Percentiles rank a stretch among this genome's conserved stretches.
Evolutionary conservation across 768 basidiomycete species (phyloP).

Genomic region (Guyanaporus albipodus): DNA sequence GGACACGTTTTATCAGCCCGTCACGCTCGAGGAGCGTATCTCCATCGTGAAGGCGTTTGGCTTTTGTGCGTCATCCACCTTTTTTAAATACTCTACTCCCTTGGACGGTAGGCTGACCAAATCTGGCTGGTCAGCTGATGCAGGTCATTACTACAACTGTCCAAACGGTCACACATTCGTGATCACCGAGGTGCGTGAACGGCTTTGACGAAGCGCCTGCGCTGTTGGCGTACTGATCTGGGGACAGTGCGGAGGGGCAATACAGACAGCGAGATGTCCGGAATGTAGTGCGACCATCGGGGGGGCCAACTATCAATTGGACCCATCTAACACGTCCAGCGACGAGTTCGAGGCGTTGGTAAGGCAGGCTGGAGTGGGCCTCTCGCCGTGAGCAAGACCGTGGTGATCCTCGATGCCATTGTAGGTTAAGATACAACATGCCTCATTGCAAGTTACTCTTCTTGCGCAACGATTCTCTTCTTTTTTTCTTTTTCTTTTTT

Average conservation of each 20-base stretch:
- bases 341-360: conserved; percentile 47
- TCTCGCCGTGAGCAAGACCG: conserved; percentile 29
- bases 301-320: conserved; percentile 41
- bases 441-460: too few relatives aligned
- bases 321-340: conserved; percentile 41
- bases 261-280: conserved; percentile 44
- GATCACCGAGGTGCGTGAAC: conserved; percentile 46
- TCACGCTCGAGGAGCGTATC: conserved; percentile 52
- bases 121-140: conserved; percentile 26
- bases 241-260: conserved; percentile 58
- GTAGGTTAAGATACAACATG: too few relatives aligned
- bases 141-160: conserved; percentile 49
- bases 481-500: too few relatives aligned
- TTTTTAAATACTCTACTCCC: too few relatives aligned
- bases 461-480: too few relatives aligned
- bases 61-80: too few relatives aligned
- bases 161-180: conserved; percentile 61
- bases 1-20: conserved; percentile 47
- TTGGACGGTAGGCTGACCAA: too few relatives aligned
- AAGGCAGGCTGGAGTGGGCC: conserved; percentile 23
- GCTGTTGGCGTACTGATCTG: conserved; percentile 3
- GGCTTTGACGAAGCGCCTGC: neutral
- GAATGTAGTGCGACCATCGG: conserved; percentile 57
- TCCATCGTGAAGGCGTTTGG: conserved; percentile 44
- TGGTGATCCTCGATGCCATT: conserved; percentile 8